Percentiles rank a stretch among this genome's conserved stretches.
phyloP scores from a whole-genome alignment of 2,329 filamentous ascomycete species.

The Teratosphaeria pseudoeucalypti region DNA sequence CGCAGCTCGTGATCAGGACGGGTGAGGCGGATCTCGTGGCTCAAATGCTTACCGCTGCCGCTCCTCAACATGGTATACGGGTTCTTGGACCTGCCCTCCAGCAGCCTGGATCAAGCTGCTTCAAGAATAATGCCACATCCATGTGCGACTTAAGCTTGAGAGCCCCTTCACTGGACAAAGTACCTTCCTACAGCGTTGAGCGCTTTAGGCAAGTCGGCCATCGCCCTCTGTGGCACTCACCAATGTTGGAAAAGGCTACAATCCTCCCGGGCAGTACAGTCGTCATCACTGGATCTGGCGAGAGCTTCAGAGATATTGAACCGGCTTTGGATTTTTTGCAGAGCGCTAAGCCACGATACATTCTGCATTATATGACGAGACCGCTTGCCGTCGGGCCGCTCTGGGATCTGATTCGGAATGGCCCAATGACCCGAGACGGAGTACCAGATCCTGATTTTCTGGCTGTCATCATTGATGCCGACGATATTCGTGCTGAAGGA shows the following conservation, averaged over 20 bases:
- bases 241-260: conserved; percentile 12
- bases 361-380: conserved; percentile 26
- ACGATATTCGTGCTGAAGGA: conserved; percentile 25
- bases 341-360: conserved; percentile 18
- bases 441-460: conserved; percentile 23
- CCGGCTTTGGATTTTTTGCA: conserved; percentile 25
- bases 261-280: conserved; percentile 16
- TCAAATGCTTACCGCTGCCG: conserved; percentile 24
- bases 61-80: conserved; percentile 19
- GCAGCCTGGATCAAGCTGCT: conserved; percentile 13
- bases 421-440: conserved; percentile 20
- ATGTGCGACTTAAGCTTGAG: conserved; percentile 17
- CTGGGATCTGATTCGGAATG: conserved; percentile 25
- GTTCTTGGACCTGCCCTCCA: conserved; percentile 19
- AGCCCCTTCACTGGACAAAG: not conserved
- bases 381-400: conserved; percentile 23
- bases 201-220: conserved; percentile 16
- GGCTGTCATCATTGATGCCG: conserved; percentile 25
- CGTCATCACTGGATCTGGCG: conserved; percentile 23
- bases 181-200: conserved; percentile 10
- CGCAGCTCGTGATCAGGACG: conserved; percentile 20
- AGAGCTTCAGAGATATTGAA: conserved; percentile 22
- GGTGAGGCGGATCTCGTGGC: conserved; percentile 24
- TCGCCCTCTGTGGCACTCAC: conserved; percentile 20
- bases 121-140: conserved; percentile 22